Evolutionary conservation across 441 rosid genomes (phyloP).

Genomic region (Geranium incanum): DNA sequence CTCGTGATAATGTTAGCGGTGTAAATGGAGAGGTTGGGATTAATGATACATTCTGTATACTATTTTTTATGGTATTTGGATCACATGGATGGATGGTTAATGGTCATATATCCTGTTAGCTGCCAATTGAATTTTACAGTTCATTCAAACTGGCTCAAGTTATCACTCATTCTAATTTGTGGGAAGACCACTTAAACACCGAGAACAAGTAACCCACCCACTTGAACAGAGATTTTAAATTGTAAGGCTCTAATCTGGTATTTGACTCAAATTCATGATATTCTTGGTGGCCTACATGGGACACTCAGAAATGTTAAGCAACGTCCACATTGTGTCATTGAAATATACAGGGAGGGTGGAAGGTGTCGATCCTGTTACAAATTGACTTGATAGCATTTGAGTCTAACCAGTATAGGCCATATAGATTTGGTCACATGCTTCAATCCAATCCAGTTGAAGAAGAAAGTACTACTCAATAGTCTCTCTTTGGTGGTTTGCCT

Average conservation of each 20-base stretch:
- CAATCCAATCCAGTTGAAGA: too few relatives aligned
- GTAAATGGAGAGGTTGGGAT: conserved; percentile 39
- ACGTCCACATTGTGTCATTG: too few relatives aligned
- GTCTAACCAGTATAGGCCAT: too few relatives aligned
- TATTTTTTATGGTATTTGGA: conserved; percentile 15
- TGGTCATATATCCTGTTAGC: neutral
- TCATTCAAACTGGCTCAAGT: neutral
- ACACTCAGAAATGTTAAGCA: too few relatives aligned
- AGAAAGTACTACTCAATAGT: too few relatives aligned
- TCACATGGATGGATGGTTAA: neutral
- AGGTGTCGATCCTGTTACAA: too few relatives aligned
- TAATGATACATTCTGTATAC: conserved; percentile 32
- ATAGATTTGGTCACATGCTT: too few relatives aligned
- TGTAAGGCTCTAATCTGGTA: neutral
- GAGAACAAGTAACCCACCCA: neutral
- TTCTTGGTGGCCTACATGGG: neutral
- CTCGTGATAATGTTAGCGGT: conserved; percentile 1
- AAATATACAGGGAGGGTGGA: too few relatives aligned
- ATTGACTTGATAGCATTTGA: too few relatives aligned
- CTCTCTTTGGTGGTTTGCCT: too few relatives aligned
- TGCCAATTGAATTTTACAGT: conserved; percentile 1
- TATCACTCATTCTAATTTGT: neutral
- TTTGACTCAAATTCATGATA: neutral
- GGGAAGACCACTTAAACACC: neutral
- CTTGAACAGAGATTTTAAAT: neutral